phyloP scores from a whole-genome alignment of 164 flowering plant species.

The Buxus sempervirens region DNA sequence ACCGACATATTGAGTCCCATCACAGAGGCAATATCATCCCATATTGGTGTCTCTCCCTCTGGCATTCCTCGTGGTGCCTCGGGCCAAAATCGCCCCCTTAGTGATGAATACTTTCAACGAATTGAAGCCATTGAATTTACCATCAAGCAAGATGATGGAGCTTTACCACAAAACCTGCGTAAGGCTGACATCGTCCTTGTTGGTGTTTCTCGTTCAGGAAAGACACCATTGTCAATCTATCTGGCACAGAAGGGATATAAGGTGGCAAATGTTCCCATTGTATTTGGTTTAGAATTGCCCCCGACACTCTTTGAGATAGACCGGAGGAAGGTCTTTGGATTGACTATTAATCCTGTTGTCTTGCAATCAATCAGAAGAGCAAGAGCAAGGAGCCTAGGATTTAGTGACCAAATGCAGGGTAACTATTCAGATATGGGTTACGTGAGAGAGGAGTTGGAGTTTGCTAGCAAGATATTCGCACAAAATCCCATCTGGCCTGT shows the following conservation, averaged over 20 bases:
- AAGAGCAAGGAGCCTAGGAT: conserved; percentile 73
- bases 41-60: conserved; percentile 81
- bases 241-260: conserved; percentile 83
- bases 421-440: conserved; percentile 78
- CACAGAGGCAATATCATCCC: conserved; percentile 75
- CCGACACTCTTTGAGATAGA: conserved; percentile 58
- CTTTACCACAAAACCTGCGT: conserved; percentile 60
- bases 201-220: conserved; percentile 91
- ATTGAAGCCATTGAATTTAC: conserved; percentile 93
- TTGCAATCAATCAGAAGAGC: conserved; percentile 68
- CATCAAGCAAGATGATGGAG: conserved; percentile 95
- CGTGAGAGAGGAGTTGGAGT: conserved; percentile 70
- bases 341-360: conserved; percentile 70
- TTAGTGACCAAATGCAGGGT: conserved; percentile 30
- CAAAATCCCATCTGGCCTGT: conserved; percentile 88
- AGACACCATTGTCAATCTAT: conserved; percentile 86
- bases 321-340: conserved; percentile 67
- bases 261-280: conserved; percentile 91
- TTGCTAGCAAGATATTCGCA: conserved; percentile 55
- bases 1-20: conserved; percentile 75
- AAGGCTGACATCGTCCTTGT: conserved; percentile 77
- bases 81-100: conserved; percentile 46
- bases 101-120: conserved; percentile 69
- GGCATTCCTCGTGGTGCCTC: conserved; percentile 89
- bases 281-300: conserved; percentile 66